Base-by-base conservation (phyloP, 805 yeast genomes). In the Tetrapisispora taiwanensis region DNA sequence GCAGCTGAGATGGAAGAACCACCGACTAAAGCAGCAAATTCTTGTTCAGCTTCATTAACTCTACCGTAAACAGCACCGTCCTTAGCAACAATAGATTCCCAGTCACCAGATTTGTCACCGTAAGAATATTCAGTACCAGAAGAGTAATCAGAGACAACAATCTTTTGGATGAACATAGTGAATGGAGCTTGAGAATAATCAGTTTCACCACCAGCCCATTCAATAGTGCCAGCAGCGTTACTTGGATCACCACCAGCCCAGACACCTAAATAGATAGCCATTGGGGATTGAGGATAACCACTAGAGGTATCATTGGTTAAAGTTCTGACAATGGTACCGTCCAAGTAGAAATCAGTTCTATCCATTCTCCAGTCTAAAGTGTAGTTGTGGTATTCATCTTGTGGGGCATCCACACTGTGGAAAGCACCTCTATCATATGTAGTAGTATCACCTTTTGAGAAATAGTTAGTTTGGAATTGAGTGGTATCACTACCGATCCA, bases 231-330 rank as follows among this genome's bases (percentile, higher is more conserved):
- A 32, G 68, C 67, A 7, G 71, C 67, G 54, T 81, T 81, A 22
- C 67, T 52, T 26, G 83, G 67, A 61, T 82, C 88, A 59, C 92
- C 92, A 54, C 89, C 90, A 4, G 88, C 88, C 90, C 92, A 83
- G 28, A 78, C 65, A 51, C 92, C 90, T 48, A 76, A 68, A 58
- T 68, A 72, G 12, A 83, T 59, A 51, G 68, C 72, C 89, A 88
- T 85, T 40, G 97, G 97, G n/a, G 87, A 69, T 66, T 88, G 95
- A 36, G 97, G 97, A 63, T 75, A 89, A 5, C 95, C 95, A 56
- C 77, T 72, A 15, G 75, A 58, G 19, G 79, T 68, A 45, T 68
- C 65, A 45, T 76, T 70, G 10, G 56, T 36, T 43, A 89, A 66
- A 1, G 84, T 74, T 69, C 97, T 78, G 9, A 85, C 77, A 1